Evolutionary conservation across 2,329 filamentous ascomycete species (phyloP).

Genomic region (Leptodontidium sp.): DNA sequence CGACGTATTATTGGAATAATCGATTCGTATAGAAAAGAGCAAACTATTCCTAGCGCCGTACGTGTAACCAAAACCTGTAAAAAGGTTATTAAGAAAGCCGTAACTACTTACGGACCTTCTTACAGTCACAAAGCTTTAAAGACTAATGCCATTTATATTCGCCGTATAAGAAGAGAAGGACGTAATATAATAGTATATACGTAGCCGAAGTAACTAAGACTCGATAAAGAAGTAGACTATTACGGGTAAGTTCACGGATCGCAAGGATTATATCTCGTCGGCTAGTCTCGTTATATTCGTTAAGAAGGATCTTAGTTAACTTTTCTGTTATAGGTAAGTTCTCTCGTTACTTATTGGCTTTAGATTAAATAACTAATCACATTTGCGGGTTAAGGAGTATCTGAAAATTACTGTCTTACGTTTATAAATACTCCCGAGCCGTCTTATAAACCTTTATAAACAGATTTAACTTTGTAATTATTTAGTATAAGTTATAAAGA

Average conservation of each 20-base stretch:
- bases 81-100: not conserved
- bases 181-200: too few species aligned
- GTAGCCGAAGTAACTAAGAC: not conserved
- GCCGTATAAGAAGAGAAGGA: too few species aligned
- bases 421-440: not conserved
- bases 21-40: not conserved
- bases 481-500: not conserved
- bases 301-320: not conserved
- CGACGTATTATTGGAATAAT: too few species aligned
- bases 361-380: too few species aligned
- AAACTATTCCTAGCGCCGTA: not conserved
- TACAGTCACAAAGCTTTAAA: too few species aligned
- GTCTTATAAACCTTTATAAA: too few species aligned
- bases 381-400: not conserved
- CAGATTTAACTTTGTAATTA: not conserved
- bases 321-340: not conserved
- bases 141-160: too few species aligned
- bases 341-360: not conserved
- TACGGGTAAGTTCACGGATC: not conserved
- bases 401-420: not conserved
- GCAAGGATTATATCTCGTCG: not conserved
- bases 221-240: not conserved
- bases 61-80: not conserved
- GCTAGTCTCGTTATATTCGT: not conserved
- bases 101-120: not conserved